These are phyloP conservation scores for Tolypocladium ovalisporum DNA, from an alignment of 2,329 filamentous ascomycete genomes.

Conservation along the genomic window DNA sequence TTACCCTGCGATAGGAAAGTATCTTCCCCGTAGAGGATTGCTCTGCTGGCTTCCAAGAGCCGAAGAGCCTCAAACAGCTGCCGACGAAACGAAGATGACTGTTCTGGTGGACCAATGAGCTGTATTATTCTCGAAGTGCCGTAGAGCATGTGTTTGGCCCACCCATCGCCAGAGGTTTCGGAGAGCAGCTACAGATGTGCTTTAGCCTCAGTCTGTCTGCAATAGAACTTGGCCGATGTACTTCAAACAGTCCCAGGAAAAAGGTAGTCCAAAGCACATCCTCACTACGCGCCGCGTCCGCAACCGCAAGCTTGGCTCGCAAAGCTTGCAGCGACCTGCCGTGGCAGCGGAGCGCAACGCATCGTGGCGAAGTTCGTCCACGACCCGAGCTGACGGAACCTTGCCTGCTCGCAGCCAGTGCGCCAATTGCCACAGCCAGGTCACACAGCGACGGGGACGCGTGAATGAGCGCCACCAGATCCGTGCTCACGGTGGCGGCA, in stretches of 20 bases:
- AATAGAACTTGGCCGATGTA: background rate
- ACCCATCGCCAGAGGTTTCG: slow-evolving; percentile 11
- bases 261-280: slow-evolving; percentile 15
- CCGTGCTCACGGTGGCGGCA: background rate
- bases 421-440: slow-evolving; percentile 13
- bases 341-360: slow-evolving; percentile 9
- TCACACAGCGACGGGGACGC: slow-evolving; percentile 7
- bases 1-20: slow-evolving; percentile 8
- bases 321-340: slow-evolving; percentile 9
- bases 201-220: background rate
- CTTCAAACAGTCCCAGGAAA: slow-evolving; percentile 16
- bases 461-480: slow-evolving; percentile 10
- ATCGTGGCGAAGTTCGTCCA: background rate
- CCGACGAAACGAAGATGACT: background rate
- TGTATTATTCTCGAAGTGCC: slow-evolving; percentile 13
- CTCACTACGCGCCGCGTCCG: background rate
- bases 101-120: background rate
- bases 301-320: slow-evolving; percentile 1
- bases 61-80: slow-evolving; percentile 11
- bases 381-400: background rate
- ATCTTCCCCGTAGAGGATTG: slow-evolving; percentile 12
- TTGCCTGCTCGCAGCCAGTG: slow-evolving; percentile 12
- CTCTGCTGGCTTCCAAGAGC: slow-evolving; percentile 12
- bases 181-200: slow-evolving; percentile 10
- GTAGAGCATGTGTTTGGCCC: slow-evolving; percentile 16